phyloP scores from a whole-genome alignment of 148 eudicot species.

The Fagopyrum homotropicum region DNA sequence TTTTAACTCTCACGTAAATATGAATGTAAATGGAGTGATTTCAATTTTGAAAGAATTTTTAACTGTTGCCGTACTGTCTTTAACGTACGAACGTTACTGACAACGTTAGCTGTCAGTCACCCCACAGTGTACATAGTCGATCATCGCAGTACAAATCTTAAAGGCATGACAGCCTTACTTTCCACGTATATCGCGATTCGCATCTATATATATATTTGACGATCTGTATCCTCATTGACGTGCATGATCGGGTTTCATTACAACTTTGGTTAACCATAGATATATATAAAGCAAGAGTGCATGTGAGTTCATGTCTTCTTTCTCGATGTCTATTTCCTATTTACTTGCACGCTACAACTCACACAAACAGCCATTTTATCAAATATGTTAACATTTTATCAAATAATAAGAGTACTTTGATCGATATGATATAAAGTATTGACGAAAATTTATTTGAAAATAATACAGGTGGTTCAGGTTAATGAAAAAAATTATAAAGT shows the following conservation, averaged over 20 bases:
- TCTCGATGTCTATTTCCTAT: not conserved
- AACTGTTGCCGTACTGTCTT: too few relatives aligned
- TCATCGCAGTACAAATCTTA: not conserved
- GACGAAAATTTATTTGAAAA: too few relatives aligned
- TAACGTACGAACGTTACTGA: not conserved
- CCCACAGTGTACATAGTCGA: not conserved
- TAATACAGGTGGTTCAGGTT: too few relatives aligned
- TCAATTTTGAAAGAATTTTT: too few relatives aligned
- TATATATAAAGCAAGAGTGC: not conserved
- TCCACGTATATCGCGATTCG: not conserved
- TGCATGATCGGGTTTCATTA: not conserved
- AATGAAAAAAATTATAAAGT: too few relatives aligned
- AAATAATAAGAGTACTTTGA: too few relatives aligned
- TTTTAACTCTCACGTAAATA: too few relatives aligned
- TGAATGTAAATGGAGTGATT: too few relatives aligned
- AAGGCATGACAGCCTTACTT: not conserved
- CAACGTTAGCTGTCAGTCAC: not conserved
- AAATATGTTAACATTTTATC: too few relatives aligned
- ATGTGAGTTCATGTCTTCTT: conserved; percentile 2
- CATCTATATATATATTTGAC: too few relatives aligned
- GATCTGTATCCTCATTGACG: not conserved
- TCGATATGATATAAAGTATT: too few relatives aligned
- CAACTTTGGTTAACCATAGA: too few relatives aligned
- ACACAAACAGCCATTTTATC: not conserved
- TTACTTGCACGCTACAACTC: conserved; percentile 6